Base-by-base conservation (phyloP, 352 stramenopile genomes). In the Phytophthora nicotianae region DNA sequence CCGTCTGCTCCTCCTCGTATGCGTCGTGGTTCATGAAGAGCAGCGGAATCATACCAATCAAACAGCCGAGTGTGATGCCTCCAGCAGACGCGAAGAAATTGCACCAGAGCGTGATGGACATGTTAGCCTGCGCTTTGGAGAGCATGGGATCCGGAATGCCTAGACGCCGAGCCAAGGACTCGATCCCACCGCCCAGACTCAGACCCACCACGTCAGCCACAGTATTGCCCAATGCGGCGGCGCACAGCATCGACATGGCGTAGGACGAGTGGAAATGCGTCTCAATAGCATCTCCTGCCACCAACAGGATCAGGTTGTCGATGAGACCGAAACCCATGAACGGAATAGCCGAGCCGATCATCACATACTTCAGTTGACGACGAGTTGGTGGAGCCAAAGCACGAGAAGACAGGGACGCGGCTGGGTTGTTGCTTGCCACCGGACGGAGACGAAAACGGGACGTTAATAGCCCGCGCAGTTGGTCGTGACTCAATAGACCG, bases 181-280 rank as follows among this genome's bases (percentile, higher is more conserved):
- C 88, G 51, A 99, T 96, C 17, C 97, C 74, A 20, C 95, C 95
- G 41, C 95, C 96, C 11, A 98, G 79, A 61, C 90, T 97, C 29
- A 99, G 84, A 6, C 96, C 96, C 4, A 93, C 83, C 16, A 99
- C 79, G 74, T 98, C 96, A 20, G 81, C 89, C 29, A 99, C 86
- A 21, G 97, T 97, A 72, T 99, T 99, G 16, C 95, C 92, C 49
- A 98, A 77, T 10, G 94, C 96, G 2, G 95, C 96, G 16, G 96
- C 96, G 45, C 90, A 98, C 48, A 99, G 86, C 58, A 98, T 98
- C 26, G 93, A 98, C 71, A 99, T 97, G 43, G 93, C 95, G 58
- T 98, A 88, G 23, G 81, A 83, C n/a, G 97, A 79, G 51, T 97
- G 95, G 43, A 99, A 88, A 45, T 95, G 86, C 33, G 87, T 87